Evolutionary conservation across 2,329 filamentous ascomycete genomes (phyloP), one percentile per base, ranked within the genome.

Genomic region (Cadophora sp.): DNA sequence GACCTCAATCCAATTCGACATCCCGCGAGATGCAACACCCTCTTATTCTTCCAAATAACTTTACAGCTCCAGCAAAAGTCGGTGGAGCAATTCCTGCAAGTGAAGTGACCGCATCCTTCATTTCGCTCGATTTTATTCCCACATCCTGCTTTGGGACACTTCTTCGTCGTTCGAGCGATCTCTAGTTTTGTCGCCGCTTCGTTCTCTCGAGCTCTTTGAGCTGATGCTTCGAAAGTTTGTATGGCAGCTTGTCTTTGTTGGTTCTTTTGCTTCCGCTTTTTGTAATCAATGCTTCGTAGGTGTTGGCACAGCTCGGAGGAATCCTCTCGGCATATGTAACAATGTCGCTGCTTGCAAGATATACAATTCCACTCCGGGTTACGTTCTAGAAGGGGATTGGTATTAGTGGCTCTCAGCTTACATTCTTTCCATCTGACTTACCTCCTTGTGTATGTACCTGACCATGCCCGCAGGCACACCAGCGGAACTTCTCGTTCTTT

Each of bases 1-100:
- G 22, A 58, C 45, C 41, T 68, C 36, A 45, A 47, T 1, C 58
- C 62, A 39, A 62, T 55, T 6, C 22, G 48, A 43, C 62, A 59
- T 5, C 43, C 63, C 16, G 5, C 39, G 1, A 63, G 20, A 53
- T 68, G 62, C 11, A 60, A 14, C 13, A 39, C 39, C 8, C n/a
- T 43, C 8, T 48, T 39, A 8, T 53, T 39, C 51, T 43, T 45
- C 66, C 59, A 63, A 47, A 68, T 65, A 7, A 63, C 66, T 27
- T 65, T 65, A 47, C 62, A 65, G 13, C 50, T 22, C 66, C 62
- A 68, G 45, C 66, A 68, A 24, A 68, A 65, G 4, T 68, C 58
- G 8, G 66, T 65, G 7, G n/a, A 53, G 27, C 66, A 68, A 36
- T 39, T 53, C 16, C 20, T 22, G 30, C 66, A 68, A 4, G 58